phyloP scores from a whole-genome alignment of 2,329 filamentous ascomycete species.

The Bipolaris bicolor region DNA sequence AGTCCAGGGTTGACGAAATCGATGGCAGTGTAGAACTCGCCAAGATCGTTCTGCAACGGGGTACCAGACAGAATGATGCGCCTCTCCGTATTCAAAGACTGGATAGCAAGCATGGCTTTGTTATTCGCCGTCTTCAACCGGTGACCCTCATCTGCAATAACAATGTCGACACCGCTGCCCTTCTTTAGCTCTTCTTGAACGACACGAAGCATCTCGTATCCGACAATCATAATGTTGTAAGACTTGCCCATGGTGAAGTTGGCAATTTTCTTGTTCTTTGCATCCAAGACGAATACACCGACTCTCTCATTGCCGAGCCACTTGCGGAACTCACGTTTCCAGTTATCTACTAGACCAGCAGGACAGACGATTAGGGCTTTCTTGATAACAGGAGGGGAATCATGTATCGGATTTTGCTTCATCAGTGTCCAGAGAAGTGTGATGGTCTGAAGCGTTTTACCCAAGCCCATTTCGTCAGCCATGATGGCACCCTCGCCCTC shows the following conservation, averaged over 20 bases:
- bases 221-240: constrained; percentile 75
- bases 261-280: constrained; percentile 64
- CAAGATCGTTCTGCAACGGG: constrained; percentile 71
- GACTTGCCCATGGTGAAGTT: constrained; percentile 72
- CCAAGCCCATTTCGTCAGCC: constrained; percentile 77
- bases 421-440: constrained; percentile 73
- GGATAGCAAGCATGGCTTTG: constrained; percentile 70
- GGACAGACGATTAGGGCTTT: constrained; percentile 77
- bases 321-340: constrained; percentile 74
- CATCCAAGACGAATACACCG: constrained; percentile 68
- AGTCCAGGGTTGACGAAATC: constrained; percentile 73
- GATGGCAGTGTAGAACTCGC: constrained; percentile 71
- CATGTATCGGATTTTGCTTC: constrained; percentile 72
- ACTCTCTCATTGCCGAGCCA: constrained; percentile 75
- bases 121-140: constrained; percentile 72
- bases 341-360: constrained; percentile 74
- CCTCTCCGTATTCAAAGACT: constrained; percentile 65
- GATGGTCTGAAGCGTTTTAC: constrained; percentile 77
- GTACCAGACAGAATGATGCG: constrained; percentile 70
- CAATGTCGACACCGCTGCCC: constrained; percentile 69
- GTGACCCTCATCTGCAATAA: constrained; percentile 74
- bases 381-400: constrained; percentile 65
- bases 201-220: constrained; percentile 71
- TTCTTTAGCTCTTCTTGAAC: constrained; percentile 70
- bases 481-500: constrained; percentile 73